Base-by-base conservation (phyloP, 352 stramenopile species). In the Globisporangium spinosum region DNA sequence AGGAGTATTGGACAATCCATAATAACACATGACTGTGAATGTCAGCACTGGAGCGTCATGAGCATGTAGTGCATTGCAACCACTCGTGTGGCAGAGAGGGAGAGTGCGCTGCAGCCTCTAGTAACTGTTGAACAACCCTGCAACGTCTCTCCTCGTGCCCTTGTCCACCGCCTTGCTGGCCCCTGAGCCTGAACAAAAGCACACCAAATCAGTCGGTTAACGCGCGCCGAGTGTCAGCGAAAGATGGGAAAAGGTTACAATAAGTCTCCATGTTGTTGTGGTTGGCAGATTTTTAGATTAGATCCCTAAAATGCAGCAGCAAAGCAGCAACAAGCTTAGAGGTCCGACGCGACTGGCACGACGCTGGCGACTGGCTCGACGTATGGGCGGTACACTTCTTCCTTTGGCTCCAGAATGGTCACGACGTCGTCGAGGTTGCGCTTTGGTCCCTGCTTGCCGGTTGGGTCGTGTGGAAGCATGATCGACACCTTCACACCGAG, bases 401-500 rank as follows among this genome's bases (percentile, higher is more conserved):
- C 97, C 93, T 99, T 99, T 60, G 98, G 98, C 82, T 99, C 97
- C 49, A 99, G 80, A 81, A 99, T 99, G 40, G 95, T 99, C 57
- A 99, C 97, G 56, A 99, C 97, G 82, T 99, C 98, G 77, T 99
- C 96, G 49, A 99, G 83, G 65, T 95, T 88, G 72, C 95, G 97
- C 90, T 99, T 99, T 40, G 98, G 98, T 74, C 98, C 98, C 72
- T 97, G 81, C 77, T 98, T 97, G 75, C 95, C 98, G 65, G 93
- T 98, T 20, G 97, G 97, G 90, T 99, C 98, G 73, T 99, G 96
- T 59, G 97, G 97, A 57, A 99, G 85, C 96, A 99, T 99, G 85
- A 99, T 99, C 64, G 85, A 94, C 58, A 99, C 98, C 84, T 98
- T 99, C 74, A 99, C 98, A 80, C 98, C 98, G 73, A 99, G 94